phyloP scores from a whole-genome alignment of 208 protist species.

The Leishmania tarentolae region DNA sequence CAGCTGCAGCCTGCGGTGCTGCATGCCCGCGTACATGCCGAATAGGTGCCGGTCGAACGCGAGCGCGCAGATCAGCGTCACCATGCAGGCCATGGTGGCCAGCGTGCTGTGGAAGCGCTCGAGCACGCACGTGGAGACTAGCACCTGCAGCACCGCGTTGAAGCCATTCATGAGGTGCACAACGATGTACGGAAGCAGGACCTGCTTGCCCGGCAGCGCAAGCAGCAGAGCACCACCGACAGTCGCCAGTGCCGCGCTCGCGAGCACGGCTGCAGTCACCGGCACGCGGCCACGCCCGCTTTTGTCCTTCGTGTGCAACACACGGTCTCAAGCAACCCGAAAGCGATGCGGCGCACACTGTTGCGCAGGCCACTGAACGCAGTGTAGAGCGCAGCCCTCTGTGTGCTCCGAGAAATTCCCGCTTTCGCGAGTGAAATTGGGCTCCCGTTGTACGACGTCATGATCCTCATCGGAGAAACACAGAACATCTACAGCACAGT shows the following conservation, averaged over 20 bases:
- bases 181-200: slow-evolving; percentile 8
- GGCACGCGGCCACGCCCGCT: slow-evolving; percentile 32
- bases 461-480: slow-evolving; percentile 38
- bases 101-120: slow-evolving; percentile 54
- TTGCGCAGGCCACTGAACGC: slow-evolving; percentile 58
- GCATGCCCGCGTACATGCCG: slow-evolving; percentile 48
- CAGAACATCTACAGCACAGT: slow-evolving; percentile 48
- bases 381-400: slow-evolving; percentile 46
- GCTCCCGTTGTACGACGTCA: slow-evolving; percentile 56
- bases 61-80: slow-evolving; percentile 45
- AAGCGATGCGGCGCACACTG: slow-evolving; percentile 48
- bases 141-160: slow-evolving; percentile 40
- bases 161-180: slow-evolving; percentile 37
- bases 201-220: slow-evolving; percentile 37
- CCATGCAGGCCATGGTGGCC: slow-evolving; percentile 49
- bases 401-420: slow-evolving; percentile 34
- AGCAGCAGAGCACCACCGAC: slow-evolving; percentile 49
- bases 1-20: slow-evolving; percentile 36
- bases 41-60: slow-evolving; percentile 66
- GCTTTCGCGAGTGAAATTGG: slow-evolving; percentile 55
- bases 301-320: slow-evolving; percentile 39
- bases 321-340: slow-evolving; percentile 60
- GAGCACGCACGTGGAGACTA: slow-evolving; percentile 57
- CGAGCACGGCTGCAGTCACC: slow-evolving; percentile 37
- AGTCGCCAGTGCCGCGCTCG: slow-evolving; percentile 32